Evolutionary conservation across 495 filamentous ascomycete genomes (phyloP).

Genomic region (Neurospora tetrasperma): DNA sequence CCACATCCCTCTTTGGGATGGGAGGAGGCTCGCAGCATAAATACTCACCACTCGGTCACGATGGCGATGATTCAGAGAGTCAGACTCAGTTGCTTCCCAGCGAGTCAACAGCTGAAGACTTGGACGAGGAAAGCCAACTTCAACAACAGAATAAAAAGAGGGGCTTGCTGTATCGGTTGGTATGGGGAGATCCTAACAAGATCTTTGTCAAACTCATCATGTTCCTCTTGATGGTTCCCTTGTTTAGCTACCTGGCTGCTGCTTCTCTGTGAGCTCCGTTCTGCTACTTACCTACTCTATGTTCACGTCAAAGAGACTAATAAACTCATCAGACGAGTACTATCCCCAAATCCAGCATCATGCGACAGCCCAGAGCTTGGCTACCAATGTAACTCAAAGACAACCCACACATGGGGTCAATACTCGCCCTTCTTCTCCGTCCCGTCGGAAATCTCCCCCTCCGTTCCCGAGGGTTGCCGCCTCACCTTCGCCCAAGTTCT

Average conservation of each 20-base stretch:
- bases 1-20: background rate
- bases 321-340: background rate
- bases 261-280: background rate
- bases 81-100: background rate
- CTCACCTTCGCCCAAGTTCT: slow-evolving; percentile 71
- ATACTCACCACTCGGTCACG: background rate
- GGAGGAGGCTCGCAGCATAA: background rate
- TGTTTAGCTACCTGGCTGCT: background rate
- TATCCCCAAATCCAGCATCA: background rate
- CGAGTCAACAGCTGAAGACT: background rate
- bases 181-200: background rate
- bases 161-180: background rate
- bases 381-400: slow-evolving; percentile 40
- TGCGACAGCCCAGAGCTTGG: slow-evolving; percentile 54
- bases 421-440: slow-evolving; percentile 77
- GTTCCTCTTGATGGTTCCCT: background rate
- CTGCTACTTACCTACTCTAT: background rate
- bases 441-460: slow-evolving; percentile 46
- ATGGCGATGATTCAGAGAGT: background rate
- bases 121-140: background rate
- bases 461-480: slow-evolving; percentile 51
- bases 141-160: background rate
- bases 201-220: background rate
- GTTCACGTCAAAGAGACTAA: background rate
- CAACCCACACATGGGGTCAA: slow-evolving; percentile 72